A percentile compares a stretch with the other conserved stretches of the same genome.
These are phyloP conservation scores for Fusarium brachygibbosum DNA, from an alignment of 2,329 filamentous ascomycete genomes.

Conservation along the genomic window DNA sequence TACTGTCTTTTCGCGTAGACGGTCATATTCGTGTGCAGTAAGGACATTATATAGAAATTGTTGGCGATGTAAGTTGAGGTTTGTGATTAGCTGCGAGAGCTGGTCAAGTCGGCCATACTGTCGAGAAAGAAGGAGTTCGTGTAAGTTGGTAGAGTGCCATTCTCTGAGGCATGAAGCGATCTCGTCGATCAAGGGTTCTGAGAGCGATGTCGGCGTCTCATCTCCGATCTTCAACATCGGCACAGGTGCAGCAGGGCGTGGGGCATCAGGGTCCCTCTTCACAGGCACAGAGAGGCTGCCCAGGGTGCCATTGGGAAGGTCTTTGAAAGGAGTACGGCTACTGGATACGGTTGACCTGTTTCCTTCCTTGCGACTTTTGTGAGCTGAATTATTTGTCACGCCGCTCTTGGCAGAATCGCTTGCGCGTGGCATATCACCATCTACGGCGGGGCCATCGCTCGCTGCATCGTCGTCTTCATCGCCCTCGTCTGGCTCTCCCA, in stretches of 20 bases:
- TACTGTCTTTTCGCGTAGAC: slow-evolving; percentile 87
- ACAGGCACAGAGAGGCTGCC: slow-evolving; percentile 63
- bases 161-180: slow-evolving; percentile 96
- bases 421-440: slow-evolving; percentile 50
- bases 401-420: slow-evolving; percentile 69
- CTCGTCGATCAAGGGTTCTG: slow-evolving; percentile 95
- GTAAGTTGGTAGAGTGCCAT: slow-evolving; percentile 98
- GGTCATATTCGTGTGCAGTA: slow-evolving; percentile 85
- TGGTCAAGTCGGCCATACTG: slow-evolving; percentile 86
- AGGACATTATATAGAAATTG: slow-evolving; percentile 96
- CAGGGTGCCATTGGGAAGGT: slow-evolving; percentile 57
- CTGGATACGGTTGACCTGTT: slow-evolving; percentile 45
- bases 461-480: slow-evolving; percentile 58
- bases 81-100: slow-evolving; percentile 82
- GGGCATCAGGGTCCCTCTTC: slow-evolving; percentile 73
- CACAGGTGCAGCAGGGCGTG: slow-evolving; percentile 89
- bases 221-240: slow-evolving; percentile 98
- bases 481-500: slow-evolving; percentile 77
- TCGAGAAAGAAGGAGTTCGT: slow-evolving; percentile 86
- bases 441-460: slow-evolving; percentile 52
- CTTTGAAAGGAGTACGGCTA: slow-evolving; percentile 52
- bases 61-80: slow-evolving; percentile 86
- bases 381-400: slow-evolving; percentile 56
- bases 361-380: slow-evolving; percentile 55
- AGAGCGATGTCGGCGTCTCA: slow-evolving; percentile 89